Evolutionary conservation across 2,329 filamentous ascomycete species (phyloP), one percentile per base, ranked within the genome.

Genomic region (Calonectria honghensis): DNA sequence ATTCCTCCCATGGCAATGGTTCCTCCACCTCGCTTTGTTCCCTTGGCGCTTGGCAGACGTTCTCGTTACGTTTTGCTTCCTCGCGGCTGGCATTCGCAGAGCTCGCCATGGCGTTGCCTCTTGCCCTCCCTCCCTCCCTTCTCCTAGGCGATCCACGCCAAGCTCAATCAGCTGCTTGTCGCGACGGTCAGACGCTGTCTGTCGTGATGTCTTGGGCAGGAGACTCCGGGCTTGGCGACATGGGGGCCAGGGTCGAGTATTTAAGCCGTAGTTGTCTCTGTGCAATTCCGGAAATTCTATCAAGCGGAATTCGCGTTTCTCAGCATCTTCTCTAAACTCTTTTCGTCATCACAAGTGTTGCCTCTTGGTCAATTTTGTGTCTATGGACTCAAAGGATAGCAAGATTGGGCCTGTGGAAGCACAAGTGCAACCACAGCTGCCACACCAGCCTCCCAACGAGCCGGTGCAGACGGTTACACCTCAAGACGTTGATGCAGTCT

Each of bases 391-490:
- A 68, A 74, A 77, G 50, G 75, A 80, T 20, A 35, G 57, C 70
- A 81, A 79, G 74, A 74, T 76, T 20, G 64, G 77, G 35, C 20
- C 72, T 16, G 67, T 35, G 48, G 59, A 35, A 27, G 18, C 48
- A 10, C 69, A 48, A 31, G 48, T 63, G 24, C 59, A 65, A 35
- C 31, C 27, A 18, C 59, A 52, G 20, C 24, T 48, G 6, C 29
- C 48, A 41, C 37, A 41, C 13, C 37, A 76, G 0, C 32, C 75
- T 27, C 57, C 76, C 16, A 68, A 76, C 16, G 73, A 76, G 37
- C 74, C 78, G 31, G 74, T 79, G 67, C 76, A 74, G 32, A 78
- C 76, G 39, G 77, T 76, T 45, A 77, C 78, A 0, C 76, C 77
- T 50, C 68, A 39, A 35, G 73, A 77, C 10, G 41, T 65, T 29